Conservation (phyloP, 1,139 yeast genomes). For the Komagataea norvegica region DNA sequence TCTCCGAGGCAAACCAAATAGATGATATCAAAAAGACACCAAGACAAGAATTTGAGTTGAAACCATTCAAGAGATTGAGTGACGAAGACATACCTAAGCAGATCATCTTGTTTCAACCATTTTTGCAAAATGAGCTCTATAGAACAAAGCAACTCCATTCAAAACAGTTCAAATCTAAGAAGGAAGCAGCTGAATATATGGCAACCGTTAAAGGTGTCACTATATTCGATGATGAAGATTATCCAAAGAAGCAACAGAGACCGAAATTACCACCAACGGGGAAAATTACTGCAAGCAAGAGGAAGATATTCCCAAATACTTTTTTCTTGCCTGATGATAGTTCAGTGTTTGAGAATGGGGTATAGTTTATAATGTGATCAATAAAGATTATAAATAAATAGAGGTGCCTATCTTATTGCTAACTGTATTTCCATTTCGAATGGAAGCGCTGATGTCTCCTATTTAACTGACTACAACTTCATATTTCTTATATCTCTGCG, state of each 20-base stretch:
- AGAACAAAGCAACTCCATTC: slow-evolving; percentile 42
- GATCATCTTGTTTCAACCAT: slow-evolving; percentile 57
- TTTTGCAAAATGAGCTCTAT: slow-evolving; percentile 47
- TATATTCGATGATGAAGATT: slow-evolving; percentile 38
- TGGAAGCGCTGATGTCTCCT: too few relatives aligned
- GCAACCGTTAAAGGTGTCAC: slow-evolving; percentile 23
- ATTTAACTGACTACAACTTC: too few relatives aligned
- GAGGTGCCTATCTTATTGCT: too few relatives aligned
- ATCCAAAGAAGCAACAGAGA: slow-evolving; percentile 63
- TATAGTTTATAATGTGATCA: too few relatives aligned
- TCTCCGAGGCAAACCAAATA: slow-evolving; percentile 49
- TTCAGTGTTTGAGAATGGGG: not conserved
- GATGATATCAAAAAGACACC: slow-evolving; percentile 46
- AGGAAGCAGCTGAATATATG: slow-evolving; percentile 35
- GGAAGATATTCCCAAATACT: slow-evolving; percentile 49
- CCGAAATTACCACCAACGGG: slow-evolving; percentile 94
- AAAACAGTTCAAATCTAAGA: slow-evolving; percentile 52
- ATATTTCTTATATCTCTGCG: too few relatives aligned
- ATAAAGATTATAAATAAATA: too few relatives aligned
- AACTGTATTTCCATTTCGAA: too few relatives aligned
- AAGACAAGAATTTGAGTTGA: slow-evolving; percentile 58
- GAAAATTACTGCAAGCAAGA: slow-evolving; percentile 68
- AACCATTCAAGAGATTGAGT: slow-evolving; percentile 42
- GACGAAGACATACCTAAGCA: slow-evolving; percentile 50
- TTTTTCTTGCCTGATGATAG: slow-evolving; percentile 40